Evolutionary conservation across 345 rosid species (phyloP).

Genomic region (Hibiscus syriacus): DNA sequence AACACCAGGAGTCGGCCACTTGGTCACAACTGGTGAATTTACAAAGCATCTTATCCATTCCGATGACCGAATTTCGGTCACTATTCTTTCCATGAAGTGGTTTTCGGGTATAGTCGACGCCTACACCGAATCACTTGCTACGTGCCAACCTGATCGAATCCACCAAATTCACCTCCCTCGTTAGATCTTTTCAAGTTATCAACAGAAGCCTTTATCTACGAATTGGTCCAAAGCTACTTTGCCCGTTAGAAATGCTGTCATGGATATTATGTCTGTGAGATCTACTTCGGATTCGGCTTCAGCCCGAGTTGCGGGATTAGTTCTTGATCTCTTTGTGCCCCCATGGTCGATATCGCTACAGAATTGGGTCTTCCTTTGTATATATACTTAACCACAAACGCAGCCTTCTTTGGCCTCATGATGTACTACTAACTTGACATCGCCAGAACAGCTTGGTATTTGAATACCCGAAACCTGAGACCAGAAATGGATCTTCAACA

Average conservation of each 20-base stretch:
- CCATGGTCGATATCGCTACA: neutral
- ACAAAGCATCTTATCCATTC: neutral
- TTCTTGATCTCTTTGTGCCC: neutral
- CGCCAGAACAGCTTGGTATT: neutral
- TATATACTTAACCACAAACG: neutral
- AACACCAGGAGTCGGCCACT: neutral
- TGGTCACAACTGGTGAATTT: neutral
- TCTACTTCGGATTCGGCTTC: neutral
- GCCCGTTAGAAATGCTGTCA: neutral
- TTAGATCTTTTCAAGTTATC: neutral
- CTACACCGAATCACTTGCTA: neutral
- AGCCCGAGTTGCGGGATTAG: neutral
- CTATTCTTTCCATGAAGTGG: neutral
- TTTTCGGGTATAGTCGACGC: neutral
- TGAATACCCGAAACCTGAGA: too few species aligned
- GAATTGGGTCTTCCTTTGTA: neutral
- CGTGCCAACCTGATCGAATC: neutral
- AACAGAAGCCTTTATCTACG: neutral
- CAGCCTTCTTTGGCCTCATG: neutral
- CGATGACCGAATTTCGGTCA: neutral
- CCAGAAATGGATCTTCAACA: neutral
- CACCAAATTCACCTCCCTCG: neutral
- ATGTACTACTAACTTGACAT: neutral
- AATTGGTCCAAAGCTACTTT: neutral
- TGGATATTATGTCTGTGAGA: neutral